Conservation (phyloP, 495 filamentous ascomycete species). For the Hypoxylon lienhwacheense region DNA sequence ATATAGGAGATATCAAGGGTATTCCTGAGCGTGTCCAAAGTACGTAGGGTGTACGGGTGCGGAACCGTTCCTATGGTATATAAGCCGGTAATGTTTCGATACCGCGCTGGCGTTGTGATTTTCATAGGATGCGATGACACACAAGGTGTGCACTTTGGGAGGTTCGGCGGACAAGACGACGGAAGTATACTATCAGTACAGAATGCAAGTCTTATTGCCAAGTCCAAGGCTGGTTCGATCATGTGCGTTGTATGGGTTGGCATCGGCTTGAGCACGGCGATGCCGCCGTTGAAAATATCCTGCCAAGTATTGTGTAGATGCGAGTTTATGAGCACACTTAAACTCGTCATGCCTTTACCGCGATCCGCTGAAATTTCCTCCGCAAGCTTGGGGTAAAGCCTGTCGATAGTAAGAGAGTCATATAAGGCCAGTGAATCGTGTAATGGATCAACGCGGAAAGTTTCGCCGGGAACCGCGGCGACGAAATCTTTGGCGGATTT, state of each 20-base stretch:
- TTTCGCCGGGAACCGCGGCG: constrained; percentile 56
- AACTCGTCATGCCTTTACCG: constrained; percentile 58
- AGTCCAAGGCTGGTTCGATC: constrained; percentile 64
- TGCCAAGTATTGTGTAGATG: constrained; percentile 89
- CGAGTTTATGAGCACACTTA: constrained; percentile 76
- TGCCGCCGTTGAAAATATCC: constrained; percentile 69
- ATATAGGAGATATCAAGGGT: constrained; percentile 67
- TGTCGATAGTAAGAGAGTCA: constrained; percentile 59
- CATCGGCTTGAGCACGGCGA: constrained; percentile 77
- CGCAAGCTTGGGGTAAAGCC: constrained; percentile 65
- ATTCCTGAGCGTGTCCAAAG: constrained; percentile 54
- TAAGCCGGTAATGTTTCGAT: constrained; percentile 61
- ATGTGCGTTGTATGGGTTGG: constrained; percentile 71
- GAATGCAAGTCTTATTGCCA: constrained; percentile 70
- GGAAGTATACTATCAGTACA: constrained; percentile 74
- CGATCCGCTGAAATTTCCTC: constrained; percentile 60
- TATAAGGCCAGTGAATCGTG: constrained; percentile 79
- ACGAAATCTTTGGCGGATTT: constrained; percentile 60
- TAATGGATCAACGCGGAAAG: constrained; percentile 64
- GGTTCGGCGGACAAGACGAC: constrained; percentile 83
- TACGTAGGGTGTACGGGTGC: constrained; percentile 81
- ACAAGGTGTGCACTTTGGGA: constrained; percentile 72
- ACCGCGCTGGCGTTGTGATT: constrained; percentile 60
- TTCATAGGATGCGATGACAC: constrained; percentile 56
- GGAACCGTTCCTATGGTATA: constrained; percentile 88